A percentile compares a stretch with the other conserved stretches of the same genome.
These are phyloP conservation scores for Acer campestre DNA, from an alignment of 345 rosid species.

Conservation along the genomic window DNA sequence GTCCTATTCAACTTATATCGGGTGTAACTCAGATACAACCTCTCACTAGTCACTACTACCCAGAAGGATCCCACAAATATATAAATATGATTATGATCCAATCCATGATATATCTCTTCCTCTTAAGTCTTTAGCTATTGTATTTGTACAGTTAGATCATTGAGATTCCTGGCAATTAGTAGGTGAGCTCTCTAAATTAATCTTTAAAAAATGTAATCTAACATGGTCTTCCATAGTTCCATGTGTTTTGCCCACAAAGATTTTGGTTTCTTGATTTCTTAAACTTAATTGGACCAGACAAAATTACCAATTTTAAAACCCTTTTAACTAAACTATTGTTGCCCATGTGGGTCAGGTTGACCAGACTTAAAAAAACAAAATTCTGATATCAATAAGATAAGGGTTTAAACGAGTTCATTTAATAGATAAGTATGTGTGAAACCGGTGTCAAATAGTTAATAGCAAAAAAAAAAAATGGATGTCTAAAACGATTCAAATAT, in stretches of 20 bases:
- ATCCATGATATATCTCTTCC: neutral
- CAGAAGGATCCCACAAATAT: neutral
- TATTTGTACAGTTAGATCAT: neutral
- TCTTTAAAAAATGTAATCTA: neutral
- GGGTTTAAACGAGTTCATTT: too few species aligned
- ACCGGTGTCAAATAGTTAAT: too few species aligned
- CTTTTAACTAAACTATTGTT: neutral
- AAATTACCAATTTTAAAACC: neutral
- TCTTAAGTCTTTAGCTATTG: neutral
- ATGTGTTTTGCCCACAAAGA: neutral
- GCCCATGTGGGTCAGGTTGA: neutral
- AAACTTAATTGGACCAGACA: neutral
- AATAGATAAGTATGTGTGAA: too few species aligned
- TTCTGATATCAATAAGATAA: too few species aligned
- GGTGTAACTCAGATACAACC: neutral
- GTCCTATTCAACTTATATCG: conserved; percentile 4
- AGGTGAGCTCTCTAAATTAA: neutral
- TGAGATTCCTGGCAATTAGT: neutral
- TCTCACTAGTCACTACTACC: neutral
- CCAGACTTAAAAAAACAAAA: too few species aligned
- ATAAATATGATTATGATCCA: neutral
- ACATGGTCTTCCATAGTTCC: neutral
- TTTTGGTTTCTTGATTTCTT: neutral
- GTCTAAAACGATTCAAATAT: too few species aligned
- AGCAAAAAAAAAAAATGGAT: too few species aligned